Evolutionary conservation across 2,329 filamentous ascomycete species (phyloP).

Genomic region (Venturia effusa): DNA sequence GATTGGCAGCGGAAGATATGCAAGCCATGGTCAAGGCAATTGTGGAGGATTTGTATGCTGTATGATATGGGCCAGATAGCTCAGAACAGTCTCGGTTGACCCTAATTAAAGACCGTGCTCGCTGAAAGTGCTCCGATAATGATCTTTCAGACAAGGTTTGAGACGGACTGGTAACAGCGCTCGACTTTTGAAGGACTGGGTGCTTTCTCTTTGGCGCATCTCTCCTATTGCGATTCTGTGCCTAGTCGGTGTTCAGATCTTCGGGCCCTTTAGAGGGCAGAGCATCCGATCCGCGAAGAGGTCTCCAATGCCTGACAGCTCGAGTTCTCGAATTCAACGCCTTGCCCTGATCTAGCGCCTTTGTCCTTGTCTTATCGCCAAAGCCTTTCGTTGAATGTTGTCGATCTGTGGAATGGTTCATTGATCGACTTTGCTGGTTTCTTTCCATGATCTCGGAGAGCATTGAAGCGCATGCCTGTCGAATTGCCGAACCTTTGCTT

Average conservation of each 20-base stretch:
- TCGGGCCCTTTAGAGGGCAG: no score
- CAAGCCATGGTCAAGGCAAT: slow-evolving; percentile 29
- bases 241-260: background rate
- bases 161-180: background rate
- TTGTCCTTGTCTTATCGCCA: background rate
- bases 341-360: background rate
- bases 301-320: no score
- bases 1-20: slow-evolving; percentile 50
- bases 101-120: background rate
- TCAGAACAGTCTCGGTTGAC: background rate
- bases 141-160: background rate
- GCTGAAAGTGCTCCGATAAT: background rate
- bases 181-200: background rate
- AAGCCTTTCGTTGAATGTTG: background rate
- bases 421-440: background rate
- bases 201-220: background rate
- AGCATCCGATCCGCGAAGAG: no score
- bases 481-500: background rate
- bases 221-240: background rate
- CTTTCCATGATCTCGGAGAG: background rate
- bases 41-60: background rate
- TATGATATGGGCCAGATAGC: background rate
- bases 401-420: background rate
- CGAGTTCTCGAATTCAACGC: background rate
- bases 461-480: background rate